phyloP scores from a whole-genome alignment of 139 green algal genomes.

The Coelastrella sp. region DNA sequence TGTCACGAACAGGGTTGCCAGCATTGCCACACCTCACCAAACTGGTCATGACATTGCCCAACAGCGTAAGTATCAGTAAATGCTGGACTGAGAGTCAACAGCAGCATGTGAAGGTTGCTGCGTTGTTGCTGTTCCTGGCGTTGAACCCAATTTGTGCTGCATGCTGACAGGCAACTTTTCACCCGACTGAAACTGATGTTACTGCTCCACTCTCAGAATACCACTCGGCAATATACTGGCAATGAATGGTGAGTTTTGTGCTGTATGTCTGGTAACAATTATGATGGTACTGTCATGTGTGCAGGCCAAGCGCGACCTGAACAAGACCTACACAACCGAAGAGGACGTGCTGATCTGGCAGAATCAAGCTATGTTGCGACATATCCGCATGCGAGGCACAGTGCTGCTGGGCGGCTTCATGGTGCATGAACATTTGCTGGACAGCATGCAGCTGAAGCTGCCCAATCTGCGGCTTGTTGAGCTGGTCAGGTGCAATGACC shows the following conservation, averaged over 20 bases:
- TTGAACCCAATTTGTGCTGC: no score
- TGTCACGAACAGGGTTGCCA: neutral
- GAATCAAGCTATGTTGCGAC: neutral
- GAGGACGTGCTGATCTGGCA: slow-evolving; percentile 23
- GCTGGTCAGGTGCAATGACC: slow-evolving; percentile 3
- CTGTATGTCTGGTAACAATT: no score
- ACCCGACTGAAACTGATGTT: no score
- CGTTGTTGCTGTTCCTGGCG: no score
- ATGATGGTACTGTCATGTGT: no score
- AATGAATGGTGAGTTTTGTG: no score
- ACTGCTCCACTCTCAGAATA: no score
- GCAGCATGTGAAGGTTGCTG: no score
- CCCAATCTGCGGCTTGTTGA: neutral
- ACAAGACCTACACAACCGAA: slow-evolving; percentile 3
- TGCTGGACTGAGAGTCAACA: no score
- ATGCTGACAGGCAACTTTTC: no score
- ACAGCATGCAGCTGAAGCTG: neutral
- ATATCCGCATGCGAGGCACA: slow-evolving; percentile 6
- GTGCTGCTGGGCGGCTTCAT: slow-evolving; percentile 10
- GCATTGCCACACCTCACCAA: neutral
- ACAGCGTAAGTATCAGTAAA: neutral
- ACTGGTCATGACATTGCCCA: slow-evolving; percentile 19
- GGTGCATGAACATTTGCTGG: slow-evolving; percentile 14
- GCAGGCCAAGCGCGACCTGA: neutral
- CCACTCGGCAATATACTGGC: no score